A percentile compares a stretch with the other conserved stretches of the same genome.
Conservation (phyloP, 192 early-diverging fungal species). For the Endogone sp. region DNA sequence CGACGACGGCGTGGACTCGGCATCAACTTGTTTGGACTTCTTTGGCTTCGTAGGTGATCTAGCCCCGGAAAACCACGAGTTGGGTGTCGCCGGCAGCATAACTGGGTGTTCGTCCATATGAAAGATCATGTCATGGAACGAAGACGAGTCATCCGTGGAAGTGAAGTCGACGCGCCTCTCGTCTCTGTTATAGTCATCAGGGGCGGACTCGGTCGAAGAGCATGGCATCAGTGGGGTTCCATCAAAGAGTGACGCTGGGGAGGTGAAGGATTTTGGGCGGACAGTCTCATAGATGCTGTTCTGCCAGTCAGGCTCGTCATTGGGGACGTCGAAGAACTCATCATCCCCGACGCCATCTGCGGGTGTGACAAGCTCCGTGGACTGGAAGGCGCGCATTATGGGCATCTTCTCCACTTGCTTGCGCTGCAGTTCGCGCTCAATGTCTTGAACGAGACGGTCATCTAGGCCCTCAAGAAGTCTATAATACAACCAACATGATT, state of each 20-base stretch:
- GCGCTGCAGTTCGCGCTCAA: slow-evolving; percentile 11
- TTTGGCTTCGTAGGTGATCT: neutral
- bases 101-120: neutral
- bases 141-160: too few species aligned
- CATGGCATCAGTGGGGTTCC: too few species aligned
- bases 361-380: neutral
- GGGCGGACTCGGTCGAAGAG: too few species aligned
- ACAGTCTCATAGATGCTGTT: neutral
- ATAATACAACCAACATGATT: neutral
- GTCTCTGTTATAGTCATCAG: too few species aligned
- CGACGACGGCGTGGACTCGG: too few species aligned
- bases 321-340: too few species aligned
- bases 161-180: too few species aligned
- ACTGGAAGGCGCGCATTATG: neutral
- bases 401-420: slow-evolving; percentile 11
- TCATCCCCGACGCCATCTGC: too few species aligned
- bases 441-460: slow-evolving; percentile 15
- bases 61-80: neutral
- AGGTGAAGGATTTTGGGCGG: too few species aligned
- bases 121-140: neutral
- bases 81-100: neutral
- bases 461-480: slow-evolving; percentile 12
- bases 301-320: too few species aligned
- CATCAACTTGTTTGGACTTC: too few species aligned
- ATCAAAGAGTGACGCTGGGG: too few species aligned